phyloP scores from a whole-genome alignment of 495 filamentous ascomycete genomes.

The Talaromyces liani region DNA sequence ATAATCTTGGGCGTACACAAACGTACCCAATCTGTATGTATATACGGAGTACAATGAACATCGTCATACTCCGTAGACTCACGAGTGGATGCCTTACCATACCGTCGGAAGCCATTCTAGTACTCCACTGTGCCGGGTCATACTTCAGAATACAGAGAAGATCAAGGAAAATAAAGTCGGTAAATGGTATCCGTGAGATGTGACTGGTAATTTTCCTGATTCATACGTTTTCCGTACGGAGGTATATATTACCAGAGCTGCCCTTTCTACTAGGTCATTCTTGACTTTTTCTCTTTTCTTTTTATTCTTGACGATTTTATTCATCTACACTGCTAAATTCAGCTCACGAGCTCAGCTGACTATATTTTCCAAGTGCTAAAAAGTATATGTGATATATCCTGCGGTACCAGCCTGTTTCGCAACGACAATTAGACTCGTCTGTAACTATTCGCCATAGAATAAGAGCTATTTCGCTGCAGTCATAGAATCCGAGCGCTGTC shows the following conservation, averaged over 20 bases:
- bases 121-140: neutral
- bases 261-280: neutral
- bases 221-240: neutral
- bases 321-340: neutral
- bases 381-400: neutral
- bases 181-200: neutral
- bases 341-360: neutral
- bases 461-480: neutral
- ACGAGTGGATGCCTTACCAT: neutral
- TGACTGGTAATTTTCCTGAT: neutral
- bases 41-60: neutral
- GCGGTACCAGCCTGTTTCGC: neutral
- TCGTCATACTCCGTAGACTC: neutral
- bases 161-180: neutral
- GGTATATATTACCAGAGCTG: neutral
- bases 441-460: neutral
- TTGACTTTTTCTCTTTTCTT: neutral
- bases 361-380: neutral
- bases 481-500: neutral
- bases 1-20: neutral
- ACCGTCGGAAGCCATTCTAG: neutral
- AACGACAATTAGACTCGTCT: neutral
- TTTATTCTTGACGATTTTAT: neutral
- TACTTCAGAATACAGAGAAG: neutral
- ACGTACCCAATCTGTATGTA: neutral